phyloP scores from a whole-genome alignment of 306 rosid species.

The Elaeagnus macrophylla region DNA sequence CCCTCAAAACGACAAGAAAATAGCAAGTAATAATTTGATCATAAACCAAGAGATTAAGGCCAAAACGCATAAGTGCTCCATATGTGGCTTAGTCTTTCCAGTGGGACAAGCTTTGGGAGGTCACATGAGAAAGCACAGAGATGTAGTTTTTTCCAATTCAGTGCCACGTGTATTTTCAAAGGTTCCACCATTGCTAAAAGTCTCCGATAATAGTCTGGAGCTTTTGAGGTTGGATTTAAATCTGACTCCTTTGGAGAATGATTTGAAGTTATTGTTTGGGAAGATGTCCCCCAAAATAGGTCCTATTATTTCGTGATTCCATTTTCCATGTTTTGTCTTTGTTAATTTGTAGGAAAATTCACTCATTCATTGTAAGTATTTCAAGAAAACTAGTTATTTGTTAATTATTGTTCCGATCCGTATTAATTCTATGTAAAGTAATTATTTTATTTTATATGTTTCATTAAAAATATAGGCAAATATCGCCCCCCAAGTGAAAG shows the following conservation, averaged over 20 bases:
- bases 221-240: constrained; percentile 58
- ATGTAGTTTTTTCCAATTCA: constrained; percentile 13
- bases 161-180: constrained; percentile 13
- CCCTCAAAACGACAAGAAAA: constrained; percentile 11
- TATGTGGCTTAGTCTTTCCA: constrained; percentile 56
- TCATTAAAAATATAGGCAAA: no score
- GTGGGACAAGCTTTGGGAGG: constrained; percentile 90
- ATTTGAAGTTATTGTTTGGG: constrained; percentile 54
- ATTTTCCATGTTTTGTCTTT: not conserved
- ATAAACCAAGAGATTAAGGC: constrained; percentile 13
- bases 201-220: constrained; percentile 43
- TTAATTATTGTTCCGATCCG: no score
- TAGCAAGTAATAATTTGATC: not conserved
- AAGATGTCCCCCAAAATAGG: constrained; percentile 39
- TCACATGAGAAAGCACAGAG: constrained; percentile 74
- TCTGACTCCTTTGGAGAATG: constrained; percentile 76
- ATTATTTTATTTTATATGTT: no score
- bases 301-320: constrained; percentile 25
- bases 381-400: no score
- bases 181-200: constrained; percentile 41
- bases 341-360: not conserved
- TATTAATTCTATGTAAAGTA: no score
- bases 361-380: no score
- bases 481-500: no score
- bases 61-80: constrained; percentile 49